Percentiles rank a stretch among this genome's conserved stretches.
Conservation (phyloP, 2,329 filamentous ascomycete species). For the Hypoxylon sp. region DNA sequence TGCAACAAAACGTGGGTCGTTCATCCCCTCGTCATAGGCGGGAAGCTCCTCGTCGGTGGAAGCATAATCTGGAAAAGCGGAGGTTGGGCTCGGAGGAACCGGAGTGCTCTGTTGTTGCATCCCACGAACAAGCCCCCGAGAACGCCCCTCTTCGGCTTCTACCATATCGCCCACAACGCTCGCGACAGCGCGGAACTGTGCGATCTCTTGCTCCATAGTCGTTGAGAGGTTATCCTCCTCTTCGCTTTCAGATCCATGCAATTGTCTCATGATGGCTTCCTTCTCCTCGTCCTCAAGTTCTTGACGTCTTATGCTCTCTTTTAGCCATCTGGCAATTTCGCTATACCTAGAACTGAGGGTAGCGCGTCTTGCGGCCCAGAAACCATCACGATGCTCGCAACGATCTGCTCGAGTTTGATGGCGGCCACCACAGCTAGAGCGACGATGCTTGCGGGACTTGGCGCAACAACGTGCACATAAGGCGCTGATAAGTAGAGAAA, state of each 20-base stretch:
- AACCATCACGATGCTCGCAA: slow-evolving; percentile 3
- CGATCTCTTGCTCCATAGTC: slow-evolving; percentile 66
- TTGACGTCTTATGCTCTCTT: slow-evolving; percentile 42
- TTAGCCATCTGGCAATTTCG: slow-evolving; percentile 53
- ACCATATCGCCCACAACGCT: slow-evolving; percentile 64
- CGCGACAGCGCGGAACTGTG: slow-evolving; percentile 63
- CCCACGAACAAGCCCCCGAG: slow-evolving; percentile 36
- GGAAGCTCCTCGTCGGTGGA: slow-evolving; percentile 60
- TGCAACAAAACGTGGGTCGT: slow-evolving; percentile 57
- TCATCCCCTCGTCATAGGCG: slow-evolving; percentile 58
- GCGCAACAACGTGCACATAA: slow-evolving; percentile 51
- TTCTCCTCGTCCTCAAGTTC: slow-evolving; percentile 57
- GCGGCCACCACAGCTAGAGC: slow-evolving; percentile 48
- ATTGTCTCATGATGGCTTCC: slow-evolving; percentile 53
- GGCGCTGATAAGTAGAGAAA: slow-evolving; percentile 49
- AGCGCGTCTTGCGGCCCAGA: slow-evolving; percentile 35
- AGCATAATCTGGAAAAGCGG: slow-evolving; percentile 54
- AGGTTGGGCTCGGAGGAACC: slow-evolving; percentile 50
- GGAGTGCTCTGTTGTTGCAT: slow-evolving; percentile 44
- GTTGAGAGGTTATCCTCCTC: slow-evolving; percentile 53
- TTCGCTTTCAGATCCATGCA: slow-evolving; percentile 48
- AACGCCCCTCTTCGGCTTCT: slow-evolving; percentile 60
- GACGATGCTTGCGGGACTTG: slow-evolving; percentile 50
- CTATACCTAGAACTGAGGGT: slow-evolving; percentile 49
- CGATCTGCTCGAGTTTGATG: slow-evolving; percentile 43